Percentiles rank a stretch among this genome's conserved stretches.
Evolutionary conservation across 106 monocot genomes (phyloP).

Genomic region (Cymbidium sinense): DNA sequence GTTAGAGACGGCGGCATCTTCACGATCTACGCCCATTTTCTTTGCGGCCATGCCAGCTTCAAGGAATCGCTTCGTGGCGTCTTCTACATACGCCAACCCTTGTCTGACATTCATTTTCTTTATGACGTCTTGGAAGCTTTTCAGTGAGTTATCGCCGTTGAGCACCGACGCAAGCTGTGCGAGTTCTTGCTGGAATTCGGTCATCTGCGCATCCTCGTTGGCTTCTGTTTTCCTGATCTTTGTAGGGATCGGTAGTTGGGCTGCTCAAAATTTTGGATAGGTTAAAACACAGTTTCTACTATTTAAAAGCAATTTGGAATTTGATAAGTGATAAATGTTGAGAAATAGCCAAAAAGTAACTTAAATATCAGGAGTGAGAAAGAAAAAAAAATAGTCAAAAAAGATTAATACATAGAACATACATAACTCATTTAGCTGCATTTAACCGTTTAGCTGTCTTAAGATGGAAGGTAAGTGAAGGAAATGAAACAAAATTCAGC

Average conservation of each 20-base stretch:
- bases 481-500: too few relatives aligned
- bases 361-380: too few relatives aligned
- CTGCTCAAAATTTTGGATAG: constrained; percentile 18
- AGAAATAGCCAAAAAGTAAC: too few relatives aligned
- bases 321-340: background rate
- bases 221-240: constrained; percentile 40
- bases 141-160: constrained; percentile 43
- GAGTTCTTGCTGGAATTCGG: constrained; percentile 76
- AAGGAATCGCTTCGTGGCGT: constrained; percentile 57
- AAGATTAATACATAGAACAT: too few relatives aligned
- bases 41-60: constrained; percentile 57
- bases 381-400: too few relatives aligned
- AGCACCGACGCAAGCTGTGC: constrained; percentile 58
- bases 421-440: too few relatives aligned
- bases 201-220: constrained; percentile 58
- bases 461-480: too few relatives aligned
- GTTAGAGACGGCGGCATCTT: constrained; percentile 52
- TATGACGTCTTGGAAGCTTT: constrained; percentile 34
- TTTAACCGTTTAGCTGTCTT: too few relatives aligned
- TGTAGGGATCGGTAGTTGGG: constrained; percentile 48
- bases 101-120: constrained; percentile 60
- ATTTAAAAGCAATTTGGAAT: background rate
- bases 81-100: constrained; percentile 49
- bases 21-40: constrained; percentile 70
- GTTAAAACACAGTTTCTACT: background rate